Conservation (phyloP, 2,329 filamentous ascomycete genomes). For the Albophoma yamanashiensis region DNA sequence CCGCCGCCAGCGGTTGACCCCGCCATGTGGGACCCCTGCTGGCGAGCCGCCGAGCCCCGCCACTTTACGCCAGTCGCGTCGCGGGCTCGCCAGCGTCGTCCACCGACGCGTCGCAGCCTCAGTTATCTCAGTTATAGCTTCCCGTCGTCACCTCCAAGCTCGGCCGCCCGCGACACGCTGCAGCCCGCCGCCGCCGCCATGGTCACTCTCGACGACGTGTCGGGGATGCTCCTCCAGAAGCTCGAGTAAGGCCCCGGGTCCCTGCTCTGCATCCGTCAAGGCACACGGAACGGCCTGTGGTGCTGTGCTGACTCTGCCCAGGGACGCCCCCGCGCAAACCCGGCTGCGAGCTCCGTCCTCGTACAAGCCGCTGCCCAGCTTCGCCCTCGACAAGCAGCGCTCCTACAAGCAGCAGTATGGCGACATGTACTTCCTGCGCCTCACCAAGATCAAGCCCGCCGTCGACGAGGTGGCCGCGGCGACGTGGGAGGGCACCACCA, state of each 20-base stretch:
- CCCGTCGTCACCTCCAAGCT: neutral
- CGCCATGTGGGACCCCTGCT: neutral
- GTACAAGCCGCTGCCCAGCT: conserved; percentile 70
- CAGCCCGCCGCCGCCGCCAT: conserved; percentile 11
- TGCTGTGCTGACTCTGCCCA: conserved; percentile 3
- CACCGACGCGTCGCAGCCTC: neutral
- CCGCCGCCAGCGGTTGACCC: neutral
- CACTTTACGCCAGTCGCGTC: neutral
- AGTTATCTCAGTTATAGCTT: no score
- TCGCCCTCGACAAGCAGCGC: conserved; percentile 56
- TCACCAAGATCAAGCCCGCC: conserved; percentile 76
- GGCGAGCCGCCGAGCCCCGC: neutral
- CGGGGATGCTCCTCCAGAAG: conserved; percentile 20
- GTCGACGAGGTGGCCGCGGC: conserved; percentile 65
- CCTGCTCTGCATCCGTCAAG: neutral
- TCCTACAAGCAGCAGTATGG: conserved; percentile 93
- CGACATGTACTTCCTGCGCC: conserved; percentile 92
- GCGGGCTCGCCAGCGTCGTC: neutral
- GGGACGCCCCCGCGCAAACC: conserved; percentile 22
- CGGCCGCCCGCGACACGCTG: neutral
- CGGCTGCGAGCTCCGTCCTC: conserved; percentile 41
- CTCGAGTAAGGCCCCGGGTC: conserved; percentile 17
- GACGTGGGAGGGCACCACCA: conserved; percentile 68
- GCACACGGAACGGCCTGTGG: no score
- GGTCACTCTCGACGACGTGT: conserved; percentile 22